Conservation (phyloP, 176 grass and related monocot genomes). For the Cocos nucifera region DNA sequence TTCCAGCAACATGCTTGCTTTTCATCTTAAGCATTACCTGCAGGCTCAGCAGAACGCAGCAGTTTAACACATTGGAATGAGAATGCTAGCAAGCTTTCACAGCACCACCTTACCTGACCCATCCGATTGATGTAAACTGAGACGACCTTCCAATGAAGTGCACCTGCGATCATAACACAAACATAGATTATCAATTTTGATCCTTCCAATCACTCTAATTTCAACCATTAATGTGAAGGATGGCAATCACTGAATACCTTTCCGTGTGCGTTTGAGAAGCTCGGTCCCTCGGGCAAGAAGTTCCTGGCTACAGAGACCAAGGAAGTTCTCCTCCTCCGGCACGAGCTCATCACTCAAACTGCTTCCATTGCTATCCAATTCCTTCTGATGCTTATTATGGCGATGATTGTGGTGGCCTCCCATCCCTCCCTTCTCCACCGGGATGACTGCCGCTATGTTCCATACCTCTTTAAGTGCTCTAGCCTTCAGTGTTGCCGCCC, state of each 20-base stretch:
- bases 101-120: slow-evolving; percentile 37
- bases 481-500: slow-evolving; percentile 69
- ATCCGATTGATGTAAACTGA: slow-evolving; percentile 69
- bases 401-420: slow-evolving; percentile 24
- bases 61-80: neutral
- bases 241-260: slow-evolving; percentile 25
- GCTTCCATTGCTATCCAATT: slow-evolving; percentile 53
- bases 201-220: too few species aligned
- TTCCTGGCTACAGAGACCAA: slow-evolving; percentile 72
- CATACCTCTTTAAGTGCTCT: slow-evolving; percentile 70
- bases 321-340: slow-evolving; percentile 60
- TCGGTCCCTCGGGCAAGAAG: slow-evolving; percentile 78
- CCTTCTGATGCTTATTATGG: slow-evolving; percentile 38
- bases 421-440: slow-evolving; percentile 60
- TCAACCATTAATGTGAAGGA: too few species aligned
- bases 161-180: slow-evolving; percentile 24
- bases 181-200: too few species aligned
- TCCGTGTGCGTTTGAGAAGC: slow-evolving; percentile 94
- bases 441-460: slow-evolving; percentile 82
- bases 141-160: slow-evolving; percentile 83
- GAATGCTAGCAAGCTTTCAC: too few species aligned
- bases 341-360: slow-evolving; percentile 54
- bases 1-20: slow-evolving; percentile 69
- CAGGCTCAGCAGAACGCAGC: neutral
- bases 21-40: slow-evolving; percentile 98